phyloP scores from a whole-genome alignment of 176 grass and related monocot species.

The Avena insularis region DNA sequence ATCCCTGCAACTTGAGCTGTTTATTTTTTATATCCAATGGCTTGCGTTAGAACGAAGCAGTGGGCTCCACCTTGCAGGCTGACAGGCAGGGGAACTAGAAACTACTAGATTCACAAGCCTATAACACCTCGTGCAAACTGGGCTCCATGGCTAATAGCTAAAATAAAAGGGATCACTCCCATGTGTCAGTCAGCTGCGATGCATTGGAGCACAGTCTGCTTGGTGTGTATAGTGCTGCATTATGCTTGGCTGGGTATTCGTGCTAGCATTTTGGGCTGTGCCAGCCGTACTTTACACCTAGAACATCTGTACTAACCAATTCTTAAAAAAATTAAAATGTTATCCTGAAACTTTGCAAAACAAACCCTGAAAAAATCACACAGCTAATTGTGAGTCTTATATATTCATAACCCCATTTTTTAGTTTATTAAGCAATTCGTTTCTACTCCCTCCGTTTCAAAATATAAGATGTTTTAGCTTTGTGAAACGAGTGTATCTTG shows the following conservation, averaged over 20 bases:
- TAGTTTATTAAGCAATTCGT: no score
- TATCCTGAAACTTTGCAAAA: not conserved
- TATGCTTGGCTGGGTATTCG: not conserved
- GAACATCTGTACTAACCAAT: not conserved
- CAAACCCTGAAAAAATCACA: no score
- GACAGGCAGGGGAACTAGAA: not conserved
- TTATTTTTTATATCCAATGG: not conserved
- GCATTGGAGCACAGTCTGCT: not conserved
- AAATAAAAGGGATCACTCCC: not conserved
- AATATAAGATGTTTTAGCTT: no score
- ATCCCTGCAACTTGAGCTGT: not conserved
- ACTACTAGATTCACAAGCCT: not conserved
- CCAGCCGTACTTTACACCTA: constrained; percentile 1
- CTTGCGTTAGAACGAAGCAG: not conserved
- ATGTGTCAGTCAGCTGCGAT: not conserved
- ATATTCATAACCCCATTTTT: no score
- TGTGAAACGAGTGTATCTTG: no score
- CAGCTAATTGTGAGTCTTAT: no score
- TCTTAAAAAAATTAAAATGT: not conserved
- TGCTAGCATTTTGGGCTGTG: not conserved
- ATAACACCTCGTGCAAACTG: not conserved
- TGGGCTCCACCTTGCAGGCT: not conserved
- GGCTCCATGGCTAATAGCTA: not conserved
- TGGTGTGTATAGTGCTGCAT: not conserved
- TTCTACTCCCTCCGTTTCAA: no score